Conservation (phyloP, 768 basidiomycete genomes). For the Suillus clintonianus region DNA sequence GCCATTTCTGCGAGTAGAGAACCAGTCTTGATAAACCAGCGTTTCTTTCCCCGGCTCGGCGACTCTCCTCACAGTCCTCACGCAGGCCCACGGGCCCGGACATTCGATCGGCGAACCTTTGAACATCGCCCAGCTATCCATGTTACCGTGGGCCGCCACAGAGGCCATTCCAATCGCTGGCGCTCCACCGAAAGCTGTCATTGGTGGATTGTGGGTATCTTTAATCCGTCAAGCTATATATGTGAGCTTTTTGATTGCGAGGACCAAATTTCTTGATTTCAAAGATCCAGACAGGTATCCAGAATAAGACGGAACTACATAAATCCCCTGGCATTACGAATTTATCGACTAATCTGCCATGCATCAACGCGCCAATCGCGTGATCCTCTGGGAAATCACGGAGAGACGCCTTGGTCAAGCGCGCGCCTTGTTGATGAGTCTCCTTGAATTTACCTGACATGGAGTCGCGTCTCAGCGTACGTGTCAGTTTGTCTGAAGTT, state of each 20-base stretch:
- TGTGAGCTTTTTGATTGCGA: not conserved
- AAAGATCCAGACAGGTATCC: not conserved
- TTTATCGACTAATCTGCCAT: not conserved
- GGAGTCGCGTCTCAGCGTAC: not conserved
- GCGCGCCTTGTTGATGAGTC: not conserved
- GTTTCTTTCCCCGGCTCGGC: not conserved
- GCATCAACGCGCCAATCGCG: not conserved
- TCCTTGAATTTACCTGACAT: not conserved
- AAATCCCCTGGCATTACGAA: not conserved
- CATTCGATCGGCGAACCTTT: too few species aligned
- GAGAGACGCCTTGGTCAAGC: not conserved
- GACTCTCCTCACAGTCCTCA: too few species aligned
- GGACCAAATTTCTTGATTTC: not conserved
- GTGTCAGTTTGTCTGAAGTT: not conserved
- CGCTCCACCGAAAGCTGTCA: not conserved
- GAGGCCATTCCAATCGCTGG: too few species aligned
- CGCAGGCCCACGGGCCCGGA: too few species aligned
- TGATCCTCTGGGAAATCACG: not conserved
- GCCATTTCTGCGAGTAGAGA: not conserved
- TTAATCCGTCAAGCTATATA: not conserved
- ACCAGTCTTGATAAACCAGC: not conserved
- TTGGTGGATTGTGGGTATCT: not conserved
- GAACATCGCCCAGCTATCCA: too few species aligned
- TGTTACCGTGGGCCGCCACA: too few species aligned
- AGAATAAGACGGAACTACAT: not conserved